Conservation (phyloP, 495 filamentous ascomycete species). For the Podospora fimiseda region DNA sequence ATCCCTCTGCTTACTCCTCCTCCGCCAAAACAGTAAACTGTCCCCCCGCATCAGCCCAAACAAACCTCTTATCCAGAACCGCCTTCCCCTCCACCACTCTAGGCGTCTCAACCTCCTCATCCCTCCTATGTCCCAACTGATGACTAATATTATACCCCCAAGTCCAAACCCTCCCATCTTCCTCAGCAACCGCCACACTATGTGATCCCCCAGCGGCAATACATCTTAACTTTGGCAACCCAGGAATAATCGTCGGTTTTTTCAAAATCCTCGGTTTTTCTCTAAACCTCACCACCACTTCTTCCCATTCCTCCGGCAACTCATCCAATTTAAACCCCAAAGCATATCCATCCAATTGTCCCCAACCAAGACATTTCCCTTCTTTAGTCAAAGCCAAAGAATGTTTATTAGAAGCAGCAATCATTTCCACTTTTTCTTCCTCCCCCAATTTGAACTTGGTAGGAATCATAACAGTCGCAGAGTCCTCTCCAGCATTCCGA, state of each 20-base stretch:
- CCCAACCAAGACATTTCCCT: not conserved
- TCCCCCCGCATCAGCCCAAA: not conserved
- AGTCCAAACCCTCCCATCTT: not conserved
- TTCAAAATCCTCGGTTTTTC: not conserved
- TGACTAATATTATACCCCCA: slow-evolving; percentile 1
- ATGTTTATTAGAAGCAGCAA: not conserved
- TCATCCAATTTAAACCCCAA: not conserved
- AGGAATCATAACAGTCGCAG: not conserved
- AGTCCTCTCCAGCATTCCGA: not conserved
- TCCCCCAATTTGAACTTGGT: not conserved
- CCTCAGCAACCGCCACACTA: not conserved
- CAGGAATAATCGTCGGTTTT: not conserved
- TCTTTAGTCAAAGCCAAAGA: not conserved
- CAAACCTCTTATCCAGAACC: not conserved
- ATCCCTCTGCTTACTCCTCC: not conserved
- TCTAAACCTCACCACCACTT: not conserved
- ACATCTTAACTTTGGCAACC: not conserved
- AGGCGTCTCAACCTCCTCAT: not conserved
- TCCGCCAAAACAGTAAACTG: slow-evolving; percentile 3
- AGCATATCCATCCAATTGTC: not conserved
- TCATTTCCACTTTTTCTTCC: not conserved
- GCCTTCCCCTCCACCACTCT: not conserved
- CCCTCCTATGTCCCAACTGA: not conserved
- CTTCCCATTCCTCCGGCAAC: not conserved
- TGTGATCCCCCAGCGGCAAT: not conserved